phyloP scores from a whole-genome alignment of 2,329 filamentous ascomycete genomes.

The Remersonia thermophila region DNA sequence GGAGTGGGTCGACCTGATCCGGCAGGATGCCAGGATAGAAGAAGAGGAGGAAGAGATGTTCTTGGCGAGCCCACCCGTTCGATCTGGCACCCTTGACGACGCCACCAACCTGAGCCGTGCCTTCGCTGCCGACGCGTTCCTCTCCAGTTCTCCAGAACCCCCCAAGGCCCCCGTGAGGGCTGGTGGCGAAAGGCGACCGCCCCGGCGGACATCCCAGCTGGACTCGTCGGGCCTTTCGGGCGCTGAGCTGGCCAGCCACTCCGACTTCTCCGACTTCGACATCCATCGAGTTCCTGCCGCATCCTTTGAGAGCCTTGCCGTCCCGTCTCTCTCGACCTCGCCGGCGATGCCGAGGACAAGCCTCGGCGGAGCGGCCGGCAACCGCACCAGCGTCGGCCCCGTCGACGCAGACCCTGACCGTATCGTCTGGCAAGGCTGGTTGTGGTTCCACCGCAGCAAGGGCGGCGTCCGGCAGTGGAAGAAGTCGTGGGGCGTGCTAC shows the following conservation, averaged over 20 bases:
- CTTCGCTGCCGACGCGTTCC: slow-evolving; percentile 27
- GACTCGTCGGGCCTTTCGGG: slow-evolving; percentile 53
- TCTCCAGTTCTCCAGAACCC: slow-evolving; percentile 52
- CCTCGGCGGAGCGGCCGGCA: slow-evolving; percentile 39
- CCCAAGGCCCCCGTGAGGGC: slow-evolving; percentile 25
- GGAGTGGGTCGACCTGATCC: slow-evolving; percentile 76
- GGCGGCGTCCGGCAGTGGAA: slow-evolving; percentile 86
- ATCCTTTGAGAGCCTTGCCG: slow-evolving; percentile 38
- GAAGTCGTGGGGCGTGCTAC: slow-evolving; percentile 82
- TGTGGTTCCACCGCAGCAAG: slow-evolving; percentile 73
- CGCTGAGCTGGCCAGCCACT: slow-evolving; percentile 64
- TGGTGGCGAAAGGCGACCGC: slow-evolving; percentile 20
- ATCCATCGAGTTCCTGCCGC: slow-evolving; percentile 34
- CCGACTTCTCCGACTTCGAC: slow-evolving; percentile 71
- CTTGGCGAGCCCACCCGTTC: slow-evolving; percentile 51
- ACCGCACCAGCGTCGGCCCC: slow-evolving; percentile 48
- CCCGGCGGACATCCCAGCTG: slow-evolving; percentile 47
- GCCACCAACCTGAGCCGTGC: slow-evolving; percentile 7
- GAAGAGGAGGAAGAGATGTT: slow-evolving; percentile 80
- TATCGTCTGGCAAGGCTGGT: slow-evolving; percentile 86
- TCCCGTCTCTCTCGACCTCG: slow-evolving; percentile 25
- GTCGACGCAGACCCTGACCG: slow-evolving; percentile 62
- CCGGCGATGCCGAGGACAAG: slow-evolving; percentile 21
- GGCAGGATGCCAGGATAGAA: slow-evolving; percentile 68
- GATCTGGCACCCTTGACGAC: slow-evolving; percentile 32